Evolutionary conservation across 768 basidiomycete genomes (phyloP).

Genomic region (Collybia sp.): DNA sequence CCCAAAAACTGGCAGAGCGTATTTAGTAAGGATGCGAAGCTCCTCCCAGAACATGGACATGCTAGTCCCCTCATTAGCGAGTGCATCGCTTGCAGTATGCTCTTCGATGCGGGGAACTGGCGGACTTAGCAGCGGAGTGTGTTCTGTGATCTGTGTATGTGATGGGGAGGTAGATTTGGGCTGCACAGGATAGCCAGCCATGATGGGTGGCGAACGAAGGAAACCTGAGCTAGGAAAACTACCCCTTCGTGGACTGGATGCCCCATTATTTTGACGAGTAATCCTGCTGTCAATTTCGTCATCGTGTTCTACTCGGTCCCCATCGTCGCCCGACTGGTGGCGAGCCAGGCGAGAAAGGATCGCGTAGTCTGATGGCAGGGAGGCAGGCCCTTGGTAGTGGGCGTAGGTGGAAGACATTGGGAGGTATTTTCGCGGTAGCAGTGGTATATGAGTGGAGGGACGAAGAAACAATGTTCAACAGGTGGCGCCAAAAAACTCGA

Average conservation of each 20-base stretch:
- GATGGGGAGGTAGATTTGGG: constrained; percentile 6
- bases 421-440: not conserved
- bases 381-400: constrained; percentile 52
- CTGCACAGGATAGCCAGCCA: constrained; percentile 18
- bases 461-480: no score
- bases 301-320: not conserved
- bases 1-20: constrained; percentile 72
- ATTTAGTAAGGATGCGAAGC: constrained; percentile 49
- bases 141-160: constrained; percentile 30
- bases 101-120: constrained; percentile 57
- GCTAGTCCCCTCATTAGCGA: constrained; percentile 22
- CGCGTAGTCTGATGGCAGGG: constrained; percentile 64
- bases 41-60: constrained; percentile 51
- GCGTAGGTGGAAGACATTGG: constrained; percentile 45
- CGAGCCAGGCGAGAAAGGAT: constrained; percentile 41
- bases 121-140: constrained; percentile 54
- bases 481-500: no score
- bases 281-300: not conserved
- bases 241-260: constrained; percentile 10
- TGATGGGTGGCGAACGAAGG: constrained; percentile 31
- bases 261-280: not conserved
- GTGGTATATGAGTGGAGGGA: no score
- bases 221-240: constrained; percentile 24
- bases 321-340: not conserved
- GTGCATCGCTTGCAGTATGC: constrained; percentile 23